Evolutionary conservation across 2,329 filamentous ascomycete species (phyloP), one percentile per base, ranked within the genome.

Genomic region (Hypomyces rosellus): DNA sequence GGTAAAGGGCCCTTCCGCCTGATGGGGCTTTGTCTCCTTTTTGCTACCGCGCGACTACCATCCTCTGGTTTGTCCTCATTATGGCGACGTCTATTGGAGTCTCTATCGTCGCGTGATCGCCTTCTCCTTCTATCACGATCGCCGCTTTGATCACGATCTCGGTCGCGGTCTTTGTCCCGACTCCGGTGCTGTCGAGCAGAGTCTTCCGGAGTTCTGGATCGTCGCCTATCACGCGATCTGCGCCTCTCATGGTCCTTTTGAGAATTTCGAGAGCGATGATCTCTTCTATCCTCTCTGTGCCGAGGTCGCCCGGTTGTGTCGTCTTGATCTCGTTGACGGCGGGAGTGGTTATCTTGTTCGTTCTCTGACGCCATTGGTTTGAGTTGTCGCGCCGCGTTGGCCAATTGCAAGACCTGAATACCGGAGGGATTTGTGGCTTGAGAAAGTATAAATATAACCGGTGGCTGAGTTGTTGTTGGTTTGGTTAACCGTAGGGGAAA

Each of bases 1-100:
- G 81, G 81, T 11, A 85, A 66, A 0, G 82, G 80, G 0, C 77
- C 78, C 47, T 62, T 62, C 8, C 60, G 63, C 52, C 58, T 62
- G 30, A 68, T 18, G 7, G 63, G 59, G 50, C 59, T 59, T 53
- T 59, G 52, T 54, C 57, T 39, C 44, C 51, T n/a, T 59, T 41
- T 38, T 33, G 52, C 22, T 30, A 53, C 12, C 12, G 51, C 51
- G 22, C 51, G 51, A 25, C 48, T 48, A n/a, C 45, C 49, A 22
- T 57, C 52, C 34, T 56, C 60, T 18, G 62, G 54, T 34, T 61
- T 51, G 30, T 54, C 50, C 30, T 52, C 53, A 5, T 54, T 53
- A n/a, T 41, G 38, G 30, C 61, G 59, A 45, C 63, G 61, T 45
- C 57, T 55, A 49, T 61, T 55, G 40, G 57, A 56, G 34, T 59